Percentiles rank a stretch among this genome's conserved stretches.
phyloP scores from a whole-genome alignment of 2,329 filamentous ascomycete genomes.

The Penicillium sp. region DNA sequence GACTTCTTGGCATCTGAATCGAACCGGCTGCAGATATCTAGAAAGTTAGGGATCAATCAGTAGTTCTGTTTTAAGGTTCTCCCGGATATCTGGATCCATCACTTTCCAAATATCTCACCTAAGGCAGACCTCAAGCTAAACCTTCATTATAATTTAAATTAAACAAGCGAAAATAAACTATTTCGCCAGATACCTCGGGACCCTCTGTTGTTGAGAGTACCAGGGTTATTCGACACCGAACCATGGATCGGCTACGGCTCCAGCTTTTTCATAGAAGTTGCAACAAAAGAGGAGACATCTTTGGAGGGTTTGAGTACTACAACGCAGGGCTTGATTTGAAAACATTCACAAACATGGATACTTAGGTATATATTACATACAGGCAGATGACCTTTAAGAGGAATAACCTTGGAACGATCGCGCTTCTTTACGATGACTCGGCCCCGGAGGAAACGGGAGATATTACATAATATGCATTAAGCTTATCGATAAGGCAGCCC shows the following conservation, averaged over 20 bases:
- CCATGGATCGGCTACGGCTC: slow-evolving; percentile 7
- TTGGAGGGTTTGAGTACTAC: not conserved
- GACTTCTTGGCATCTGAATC: not conserved
- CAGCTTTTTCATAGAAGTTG: not conserved
- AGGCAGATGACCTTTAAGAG: not conserved
- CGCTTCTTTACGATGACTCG: not conserved
- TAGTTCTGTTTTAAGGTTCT: not conserved
- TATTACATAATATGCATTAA: slow-evolving; percentile 29
- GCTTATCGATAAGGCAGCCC: slow-evolving; percentile 42
- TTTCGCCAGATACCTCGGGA: not conserved
- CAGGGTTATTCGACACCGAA: not conserved
- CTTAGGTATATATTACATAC: no score
- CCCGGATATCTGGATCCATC: no score
- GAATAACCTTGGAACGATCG: not conserved
- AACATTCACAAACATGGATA: not conserved
- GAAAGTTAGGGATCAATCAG: not conserved
- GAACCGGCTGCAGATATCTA: not conserved
- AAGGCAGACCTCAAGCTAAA: not conserved
- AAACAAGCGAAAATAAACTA: not conserved
- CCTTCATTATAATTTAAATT: no score
- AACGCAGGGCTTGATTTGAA: not conserved
- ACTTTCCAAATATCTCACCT: no score
- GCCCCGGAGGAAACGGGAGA: not conserved
- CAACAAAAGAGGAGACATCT: no score
- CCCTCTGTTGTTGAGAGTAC: not conserved